Percentiles rank a stretch among this genome's conserved stretches.
Evolutionary conservation across 2,329 filamentous ascomycete genomes (phyloP).

Genomic region (Tolypocladium tropicale): DNA sequence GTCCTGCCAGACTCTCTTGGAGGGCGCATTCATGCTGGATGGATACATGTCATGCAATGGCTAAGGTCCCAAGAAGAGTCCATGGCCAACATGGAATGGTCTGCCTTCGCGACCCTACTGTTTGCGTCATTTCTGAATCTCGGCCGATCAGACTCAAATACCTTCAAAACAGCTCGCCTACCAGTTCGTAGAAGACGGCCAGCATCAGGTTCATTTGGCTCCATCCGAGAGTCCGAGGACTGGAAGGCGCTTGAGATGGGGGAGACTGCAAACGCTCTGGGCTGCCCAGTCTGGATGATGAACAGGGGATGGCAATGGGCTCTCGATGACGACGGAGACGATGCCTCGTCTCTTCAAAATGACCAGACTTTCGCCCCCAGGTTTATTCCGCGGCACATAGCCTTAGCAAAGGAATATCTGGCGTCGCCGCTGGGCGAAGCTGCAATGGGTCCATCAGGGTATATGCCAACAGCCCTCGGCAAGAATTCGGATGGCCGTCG

Average conservation of each 20-base stretch:
- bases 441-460: slow-evolving; percentile 44
- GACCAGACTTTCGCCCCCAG: slow-evolving; percentile 14
- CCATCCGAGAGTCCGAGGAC: slow-evolving; percentile 26
- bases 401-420: slow-evolving; percentile 55
- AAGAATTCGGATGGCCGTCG: slow-evolving; percentile 46
- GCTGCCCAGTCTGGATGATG: slow-evolving; percentile 48
- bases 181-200: slow-evolving; percentile 20
- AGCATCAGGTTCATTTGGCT: slow-evolving; percentile 24
- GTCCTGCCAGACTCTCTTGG: slow-evolving; percentile 48
- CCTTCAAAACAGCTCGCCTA: slow-evolving; percentile 13
- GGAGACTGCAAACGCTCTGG: slow-evolving; percentile 37
- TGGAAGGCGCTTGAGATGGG: slow-evolving; percentile 38
- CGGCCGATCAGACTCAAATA: slow-evolving; percentile 24
- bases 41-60: slow-evolving; percentile 69
- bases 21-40: slow-evolving; percentile 55
- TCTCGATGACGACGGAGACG: slow-evolving; percentile 40
- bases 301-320: slow-evolving; percentile 63
- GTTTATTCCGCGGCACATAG: slow-evolving; percentile 43
- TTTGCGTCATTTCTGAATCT: slow-evolving; percentile 54
- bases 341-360: slow-evolving; percentile 15
- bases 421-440: slow-evolving; percentile 45
- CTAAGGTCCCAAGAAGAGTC: slow-evolving; percentile 37
- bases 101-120: slow-evolving; percentile 52
- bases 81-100: slow-evolving; percentile 55
- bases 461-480: slow-evolving; percentile 51